These are phyloP conservation scores for Solanum hybrid DNA, from an alignment of 305 asterid genomes.

Conservation along the genomic window DNA sequence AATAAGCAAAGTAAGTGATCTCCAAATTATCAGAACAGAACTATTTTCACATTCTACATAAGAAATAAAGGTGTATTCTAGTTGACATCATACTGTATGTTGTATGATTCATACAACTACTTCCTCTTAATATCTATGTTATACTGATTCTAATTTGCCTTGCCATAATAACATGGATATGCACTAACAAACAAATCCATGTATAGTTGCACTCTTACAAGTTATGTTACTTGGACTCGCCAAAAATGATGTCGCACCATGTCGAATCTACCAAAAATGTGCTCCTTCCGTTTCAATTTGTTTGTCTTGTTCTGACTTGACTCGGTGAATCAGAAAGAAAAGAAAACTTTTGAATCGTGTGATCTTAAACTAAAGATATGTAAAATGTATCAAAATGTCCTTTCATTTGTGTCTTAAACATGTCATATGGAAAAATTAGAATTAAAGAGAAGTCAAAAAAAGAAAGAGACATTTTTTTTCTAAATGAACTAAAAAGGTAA, in stretches of 20 bases:
- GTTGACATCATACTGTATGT: not conserved
- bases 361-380: too few relatives aligned
- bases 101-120: not conserved
- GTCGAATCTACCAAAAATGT: not conserved
- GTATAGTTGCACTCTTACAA: not conserved
- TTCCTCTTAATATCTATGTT: not conserved
- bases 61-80: not conserved
- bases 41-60: not conserved
- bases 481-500: not conserved
- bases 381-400: not conserved
- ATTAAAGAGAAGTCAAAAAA: too few relatives aligned
- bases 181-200: not conserved
- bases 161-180: not conserved
- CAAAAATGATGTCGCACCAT: not conserved
- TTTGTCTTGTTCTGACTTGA: not conserved
- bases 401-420: not conserved
- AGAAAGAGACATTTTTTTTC: not conserved
- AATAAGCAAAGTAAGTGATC: not conserved
- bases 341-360: not conserved
- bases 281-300: too few relatives aligned
- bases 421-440: too few relatives aligned
- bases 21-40: not conserved
- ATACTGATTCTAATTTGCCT: too few relatives aligned
- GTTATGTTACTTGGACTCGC: not conserved
- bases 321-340: fast-evolving